Conservation (phyloP, 2,329 filamentous ascomycete species). For the Boeremia lycopersici region DNA sequence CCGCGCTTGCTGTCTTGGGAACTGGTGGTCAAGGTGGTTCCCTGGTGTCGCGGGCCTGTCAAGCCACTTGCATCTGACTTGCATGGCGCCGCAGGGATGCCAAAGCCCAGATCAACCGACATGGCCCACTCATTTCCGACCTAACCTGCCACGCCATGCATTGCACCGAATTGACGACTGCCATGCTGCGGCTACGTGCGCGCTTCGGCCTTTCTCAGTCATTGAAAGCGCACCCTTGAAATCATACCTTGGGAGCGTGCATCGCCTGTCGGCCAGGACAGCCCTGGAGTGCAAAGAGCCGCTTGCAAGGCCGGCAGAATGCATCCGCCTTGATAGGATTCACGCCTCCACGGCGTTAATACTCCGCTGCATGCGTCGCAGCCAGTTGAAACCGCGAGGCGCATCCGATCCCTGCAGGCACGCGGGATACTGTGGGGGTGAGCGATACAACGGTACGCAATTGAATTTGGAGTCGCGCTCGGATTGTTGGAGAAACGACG, state of each 20-base stretch:
- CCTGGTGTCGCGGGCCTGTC: constrained; percentile 29
- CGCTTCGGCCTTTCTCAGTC: constrained; percentile 14
- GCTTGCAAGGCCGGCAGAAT: constrained; percentile 17
- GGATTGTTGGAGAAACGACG: constrained; percentile 19
- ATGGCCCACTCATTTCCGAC: constrained; percentile 8
- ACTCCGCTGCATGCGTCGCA: constrained; percentile 8
- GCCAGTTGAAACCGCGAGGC: constrained; percentile 15
- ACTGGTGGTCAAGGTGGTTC: constrained; percentile 23
- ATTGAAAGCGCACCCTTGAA: constrained; percentile 6
- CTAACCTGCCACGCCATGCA: constrained; percentile 2
- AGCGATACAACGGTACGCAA: constrained; percentile 30
- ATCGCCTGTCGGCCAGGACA: constrained; percentile 7
- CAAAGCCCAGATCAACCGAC: constrained; percentile 29
- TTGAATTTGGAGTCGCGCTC: constrained; percentile 34
- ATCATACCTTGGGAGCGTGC: not conserved
- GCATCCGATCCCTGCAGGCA: constrained; percentile 23
- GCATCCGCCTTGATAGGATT: no score
- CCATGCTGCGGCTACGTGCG: constrained; percentile 12
- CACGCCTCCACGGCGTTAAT: no score
- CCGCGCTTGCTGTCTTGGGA: constrained; percentile 25
- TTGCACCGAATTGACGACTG: constrained; percentile 3
- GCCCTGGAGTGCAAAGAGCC: constrained; percentile 20
- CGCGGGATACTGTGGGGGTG: constrained; percentile 34
- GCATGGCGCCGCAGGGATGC: constrained; percentile 28
- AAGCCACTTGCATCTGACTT: constrained; percentile 36